These are phyloP conservation scores for Aegilops umbellulata DNA, from an alignment of 176 grass and related monocot species.

Conservation along the genomic window DNA sequence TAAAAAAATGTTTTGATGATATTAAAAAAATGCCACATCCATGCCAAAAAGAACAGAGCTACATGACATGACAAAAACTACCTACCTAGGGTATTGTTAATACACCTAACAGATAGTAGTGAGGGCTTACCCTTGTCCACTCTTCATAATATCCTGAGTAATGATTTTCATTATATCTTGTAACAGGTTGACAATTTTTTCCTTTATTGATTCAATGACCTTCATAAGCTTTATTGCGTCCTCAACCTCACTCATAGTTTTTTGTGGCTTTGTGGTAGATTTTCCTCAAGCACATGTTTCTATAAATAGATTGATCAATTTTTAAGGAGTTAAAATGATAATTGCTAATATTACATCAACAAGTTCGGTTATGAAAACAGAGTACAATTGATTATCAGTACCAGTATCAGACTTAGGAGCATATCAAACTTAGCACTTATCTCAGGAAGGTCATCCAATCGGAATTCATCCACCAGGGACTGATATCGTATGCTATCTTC, in stretches of 20 bases:
- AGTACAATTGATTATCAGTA: conserved; percentile 24
- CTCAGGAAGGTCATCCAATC: conserved; percentile 66
- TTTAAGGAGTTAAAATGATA: not conserved
- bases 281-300: too few relatives aligned
- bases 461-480: conserved; percentile 42
- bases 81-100: too few relatives aligned
- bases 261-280: too few relatives aligned
- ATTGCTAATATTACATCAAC: not conserved
- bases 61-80: too few relatives aligned
- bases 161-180: conserved; percentile 91
- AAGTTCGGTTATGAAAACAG: not conserved
- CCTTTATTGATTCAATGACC: not conserved
- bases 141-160: conserved; percentile 65
- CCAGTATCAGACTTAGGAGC: conserved; percentile 49
- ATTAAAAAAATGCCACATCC: too few relatives aligned
- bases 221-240: too few relatives aligned
- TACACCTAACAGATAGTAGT: too few relatives aligned
- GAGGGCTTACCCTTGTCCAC: conserved; percentile 38
- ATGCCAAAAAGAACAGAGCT: too few relatives aligned
- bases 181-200: conserved; percentile 62
- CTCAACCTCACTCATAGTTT: too few relatives aligned
- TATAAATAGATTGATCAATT: not conserved
- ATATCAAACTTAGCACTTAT: conserved; percentile 70
- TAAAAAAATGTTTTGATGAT: too few relatives aligned
- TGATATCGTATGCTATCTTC: not conserved